Evolutionary conservation across 2,329 filamentous ascomycete species (phyloP).

Genomic region (Cercospora beticola): DNA sequence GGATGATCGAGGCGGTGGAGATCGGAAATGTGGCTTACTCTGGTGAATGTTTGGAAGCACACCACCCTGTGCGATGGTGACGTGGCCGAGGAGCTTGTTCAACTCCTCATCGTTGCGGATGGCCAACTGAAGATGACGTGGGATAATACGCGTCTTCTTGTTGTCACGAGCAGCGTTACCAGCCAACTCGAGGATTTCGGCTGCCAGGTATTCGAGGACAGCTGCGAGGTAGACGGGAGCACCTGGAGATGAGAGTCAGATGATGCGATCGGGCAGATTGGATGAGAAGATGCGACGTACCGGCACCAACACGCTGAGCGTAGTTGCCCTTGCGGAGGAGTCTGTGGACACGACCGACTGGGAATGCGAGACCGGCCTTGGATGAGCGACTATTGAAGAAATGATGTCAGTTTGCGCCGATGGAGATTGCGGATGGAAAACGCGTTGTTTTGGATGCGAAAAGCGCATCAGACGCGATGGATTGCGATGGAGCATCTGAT

Average conservation of each 20-base stretch:
- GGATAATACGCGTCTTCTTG: conserved; percentile 99
- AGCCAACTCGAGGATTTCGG: conserved; percentile 95
- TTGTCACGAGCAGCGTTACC: conserved; percentile 99
- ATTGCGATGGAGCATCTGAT: conserved; percentile 22
- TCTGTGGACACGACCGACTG: conserved; percentile 98
- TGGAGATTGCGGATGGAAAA: conserved; percentile 26
- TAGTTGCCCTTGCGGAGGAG: conserved; percentile 99
- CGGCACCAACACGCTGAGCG: conserved; percentile 97
- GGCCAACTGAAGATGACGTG: conserved; percentile 93
- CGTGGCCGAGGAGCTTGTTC: conserved; percentile 96
- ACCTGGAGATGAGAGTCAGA: conserved; percentile 23
- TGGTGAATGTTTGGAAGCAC: conserved; percentile 96
- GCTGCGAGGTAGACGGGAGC: conserved; percentile 74
- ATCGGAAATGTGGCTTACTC: conserved; percentile 61
- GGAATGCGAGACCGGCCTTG: conserved; percentile 98
- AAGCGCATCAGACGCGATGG: conserved; percentile 45
- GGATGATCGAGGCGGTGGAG: conserved; percentile 3
- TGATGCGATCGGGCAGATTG: conserved; percentile 16
- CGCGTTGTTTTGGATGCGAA: conserved; percentile 35
- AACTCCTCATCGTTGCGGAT: conserved; percentile 97
- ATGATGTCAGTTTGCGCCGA: conserved; percentile 45
- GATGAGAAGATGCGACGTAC: conserved; percentile 46
- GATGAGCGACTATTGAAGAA: conserved; percentile 75
- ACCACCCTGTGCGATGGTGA: conserved; percentile 96
- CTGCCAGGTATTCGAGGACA: conserved; percentile 95